These are phyloP conservation scores for Ustilago nuda DNA, from an alignment of 1,284 basidiomycete genomes.

Conservation along the genomic window DNA sequence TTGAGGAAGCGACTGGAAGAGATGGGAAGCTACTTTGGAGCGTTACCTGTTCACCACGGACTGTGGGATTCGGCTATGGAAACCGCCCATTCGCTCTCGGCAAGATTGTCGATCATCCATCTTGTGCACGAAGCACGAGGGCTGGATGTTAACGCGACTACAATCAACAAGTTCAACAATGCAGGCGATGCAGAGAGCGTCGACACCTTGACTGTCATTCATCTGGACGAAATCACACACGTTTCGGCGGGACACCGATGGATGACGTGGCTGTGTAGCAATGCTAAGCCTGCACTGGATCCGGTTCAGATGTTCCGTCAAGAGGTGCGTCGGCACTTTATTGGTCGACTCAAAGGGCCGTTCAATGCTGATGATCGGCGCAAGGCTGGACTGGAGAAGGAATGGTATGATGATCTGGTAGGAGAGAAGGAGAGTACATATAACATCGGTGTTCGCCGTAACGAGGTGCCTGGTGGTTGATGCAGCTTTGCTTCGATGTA, in stretches of 20 bases:
- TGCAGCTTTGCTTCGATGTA: neutral
- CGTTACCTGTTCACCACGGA: constrained; percentile 69
- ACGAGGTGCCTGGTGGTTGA: constrained; percentile 54
- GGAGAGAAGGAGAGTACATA: constrained; percentile 72
- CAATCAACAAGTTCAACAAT: constrained; percentile 80
- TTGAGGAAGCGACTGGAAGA: constrained; percentile 72
- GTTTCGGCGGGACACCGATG: constrained; percentile 83
- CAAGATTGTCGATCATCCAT: constrained; percentile 86
- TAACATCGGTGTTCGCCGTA: constrained; percentile 44
- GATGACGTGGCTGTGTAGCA: constrained; percentile 81
- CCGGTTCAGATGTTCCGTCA: constrained; percentile 80
- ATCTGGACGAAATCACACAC: constrained; percentile 83
- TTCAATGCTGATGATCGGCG: constrained; percentile 83
- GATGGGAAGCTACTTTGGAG: constrained; percentile 80
- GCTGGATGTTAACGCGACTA: constrained; percentile 81
- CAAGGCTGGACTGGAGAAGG: constrained; percentile 73
- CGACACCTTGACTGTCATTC: constrained; percentile 63
- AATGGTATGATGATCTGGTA: constrained; percentile 73
- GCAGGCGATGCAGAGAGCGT: constrained; percentile 80
- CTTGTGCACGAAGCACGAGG: constrained; percentile 89
- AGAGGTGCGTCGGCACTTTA: constrained; percentile 81
- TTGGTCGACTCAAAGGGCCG: constrained; percentile 83
- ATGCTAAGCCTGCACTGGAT: constrained; percentile 74
- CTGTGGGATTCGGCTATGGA: constrained; percentile 84
- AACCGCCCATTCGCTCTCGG: constrained; percentile 79